phyloP scores from a whole-genome alignment of 192 early-diverging fungal genomes.

The Blastocladiella britannica region DNA sequence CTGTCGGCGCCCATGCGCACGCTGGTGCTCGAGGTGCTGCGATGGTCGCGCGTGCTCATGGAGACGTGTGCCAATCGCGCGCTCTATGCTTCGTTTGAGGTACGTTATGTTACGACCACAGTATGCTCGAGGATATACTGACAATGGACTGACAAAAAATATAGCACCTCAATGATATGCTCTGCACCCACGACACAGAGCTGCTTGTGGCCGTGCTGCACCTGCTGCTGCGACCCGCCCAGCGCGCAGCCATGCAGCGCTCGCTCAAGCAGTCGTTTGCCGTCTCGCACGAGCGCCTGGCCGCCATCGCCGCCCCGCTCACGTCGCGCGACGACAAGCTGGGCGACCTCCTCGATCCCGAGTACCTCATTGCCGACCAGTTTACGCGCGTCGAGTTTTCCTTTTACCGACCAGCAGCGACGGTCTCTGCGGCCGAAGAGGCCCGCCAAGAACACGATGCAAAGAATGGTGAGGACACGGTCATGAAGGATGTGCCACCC shows the following conservation, averaged over 20 bases:
- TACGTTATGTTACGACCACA: constrained; percentile 19
- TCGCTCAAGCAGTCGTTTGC: background rate
- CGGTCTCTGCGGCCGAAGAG: background rate
- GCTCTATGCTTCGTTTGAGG: constrained; percentile 80
- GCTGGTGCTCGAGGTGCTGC: constrained; percentile 39
- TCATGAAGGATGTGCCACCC: no score
- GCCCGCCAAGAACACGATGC: background rate
- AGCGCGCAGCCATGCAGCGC: constrained; percentile 3
- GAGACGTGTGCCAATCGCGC: constrained; percentile 91
- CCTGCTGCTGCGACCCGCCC: constrained; percentile 2
- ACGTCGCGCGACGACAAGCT: background rate
- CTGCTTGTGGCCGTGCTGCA: constrained; percentile 1
- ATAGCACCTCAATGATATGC: constrained; percentile 2
- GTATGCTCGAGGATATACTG: no score
- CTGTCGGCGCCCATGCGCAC: constrained; percentile 32
- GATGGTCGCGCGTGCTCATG: constrained; percentile 59
- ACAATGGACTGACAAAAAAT: no score
- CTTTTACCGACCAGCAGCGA: background rate
- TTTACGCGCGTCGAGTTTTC: background rate
- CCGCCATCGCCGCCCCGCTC: background rate
- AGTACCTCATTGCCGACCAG: background rate
- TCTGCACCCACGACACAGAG: background rate
- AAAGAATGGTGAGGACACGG: no score
- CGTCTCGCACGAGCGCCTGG: background rate
- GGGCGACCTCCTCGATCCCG: constrained; percentile 1